Conservation (phyloP, 352 stramenopile species). For the Phytophthora podocarpi region DNA sequence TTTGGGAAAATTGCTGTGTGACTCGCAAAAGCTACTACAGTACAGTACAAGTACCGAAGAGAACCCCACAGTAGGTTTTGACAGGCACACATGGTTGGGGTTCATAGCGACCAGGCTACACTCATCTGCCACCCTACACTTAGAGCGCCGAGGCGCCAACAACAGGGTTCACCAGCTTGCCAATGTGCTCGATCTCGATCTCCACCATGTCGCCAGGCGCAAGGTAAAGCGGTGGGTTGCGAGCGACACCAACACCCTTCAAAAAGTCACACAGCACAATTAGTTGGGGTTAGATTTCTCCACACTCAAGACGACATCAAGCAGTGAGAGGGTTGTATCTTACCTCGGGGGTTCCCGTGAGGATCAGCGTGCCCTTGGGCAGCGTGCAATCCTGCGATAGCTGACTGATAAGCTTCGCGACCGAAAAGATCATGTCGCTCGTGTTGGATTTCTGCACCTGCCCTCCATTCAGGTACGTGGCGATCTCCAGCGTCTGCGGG, state of each 20-base stretch:
- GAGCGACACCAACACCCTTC: constrained; percentile 87
- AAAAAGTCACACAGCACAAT: constrained; percentile 10
- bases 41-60: too few species aligned
- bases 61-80: background rate
- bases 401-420: constrained; percentile 88
- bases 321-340: background rate
- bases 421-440: constrained; percentile 91
- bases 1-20: constrained; percentile 6
- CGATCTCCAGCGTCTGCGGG: constrained; percentile 77
- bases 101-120: background rate
- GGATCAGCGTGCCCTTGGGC: constrained; percentile 86
- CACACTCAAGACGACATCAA: too few species aligned
- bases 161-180: constrained; percentile 88
- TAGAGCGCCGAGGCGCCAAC: constrained; percentile 70
- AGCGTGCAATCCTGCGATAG: constrained; percentile 91
- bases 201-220: constrained; percentile 89
- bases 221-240: constrained; percentile 87
- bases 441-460: constrained; percentile 90
- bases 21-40: constrained; percentile 7
- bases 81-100: too few species aligned
- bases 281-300: background rate
- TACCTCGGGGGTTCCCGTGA: constrained; percentile 91
- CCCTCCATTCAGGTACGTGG: constrained; percentile 82
- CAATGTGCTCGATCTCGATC: constrained; percentile 91
- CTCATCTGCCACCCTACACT: background rate